Conservation (phyloP, 257 asterid genomes). For the Solanum rostratum region DNA sequence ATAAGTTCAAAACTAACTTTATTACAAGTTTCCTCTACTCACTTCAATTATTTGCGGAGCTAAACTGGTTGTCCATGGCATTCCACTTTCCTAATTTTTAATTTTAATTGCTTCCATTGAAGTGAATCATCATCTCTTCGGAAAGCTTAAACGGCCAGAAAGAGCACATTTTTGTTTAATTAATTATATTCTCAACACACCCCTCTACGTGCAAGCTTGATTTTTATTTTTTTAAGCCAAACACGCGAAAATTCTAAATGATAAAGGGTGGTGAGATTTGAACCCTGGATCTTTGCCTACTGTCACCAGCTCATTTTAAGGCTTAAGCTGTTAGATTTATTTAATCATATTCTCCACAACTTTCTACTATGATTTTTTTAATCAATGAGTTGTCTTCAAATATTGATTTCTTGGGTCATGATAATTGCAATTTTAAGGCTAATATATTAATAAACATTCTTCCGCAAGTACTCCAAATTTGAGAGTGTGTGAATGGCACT, state of each 20-base stretch:
- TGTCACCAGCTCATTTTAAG: neutral
- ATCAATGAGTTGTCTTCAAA: neutral
- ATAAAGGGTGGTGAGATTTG: neutral
- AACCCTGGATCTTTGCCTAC: neutral
- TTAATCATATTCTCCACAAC: neutral
- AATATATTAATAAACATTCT: neutral
- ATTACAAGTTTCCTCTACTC: neutral
- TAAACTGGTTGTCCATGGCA: neutral
- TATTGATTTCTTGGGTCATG: neutral
- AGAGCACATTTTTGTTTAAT: neutral
- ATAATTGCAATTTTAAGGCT: neutral
- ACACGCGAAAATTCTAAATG: neutral
- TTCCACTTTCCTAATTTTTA: neutral
- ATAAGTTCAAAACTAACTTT: neutral
- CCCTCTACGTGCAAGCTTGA: neutral
- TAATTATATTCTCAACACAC: neutral
- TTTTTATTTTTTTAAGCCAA: neutral
- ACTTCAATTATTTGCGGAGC: neutral
- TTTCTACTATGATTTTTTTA: neutral
- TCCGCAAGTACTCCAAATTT: neutral
- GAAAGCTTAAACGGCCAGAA: neutral
- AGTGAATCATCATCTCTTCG: neutral
- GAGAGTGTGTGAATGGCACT: neutral
- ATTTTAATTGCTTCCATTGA: neutral
- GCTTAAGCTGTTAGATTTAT: neutral